Conservation (phyloP, 495 filamentous ascomycete species). For the Penicillium waksmanii region DNA sequence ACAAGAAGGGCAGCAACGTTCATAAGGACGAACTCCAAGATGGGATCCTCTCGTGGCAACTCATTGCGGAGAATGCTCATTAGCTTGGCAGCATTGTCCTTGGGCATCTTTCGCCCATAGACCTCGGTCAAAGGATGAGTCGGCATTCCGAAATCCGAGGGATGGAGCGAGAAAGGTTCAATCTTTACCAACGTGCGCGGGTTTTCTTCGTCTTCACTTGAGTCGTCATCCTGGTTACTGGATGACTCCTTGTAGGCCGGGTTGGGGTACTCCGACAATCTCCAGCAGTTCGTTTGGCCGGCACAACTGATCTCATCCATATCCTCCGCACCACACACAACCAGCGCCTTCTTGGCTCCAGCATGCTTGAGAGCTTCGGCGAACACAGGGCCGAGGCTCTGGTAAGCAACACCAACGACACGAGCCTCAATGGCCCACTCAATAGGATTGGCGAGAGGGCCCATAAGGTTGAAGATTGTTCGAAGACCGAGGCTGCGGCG, state of each 20-base stretch:
- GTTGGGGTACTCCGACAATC: conserved; percentile 60
- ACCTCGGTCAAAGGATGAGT: conserved; percentile 75
- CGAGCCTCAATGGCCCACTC: conserved; percentile 82
- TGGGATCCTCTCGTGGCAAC: conserved; percentile 73
- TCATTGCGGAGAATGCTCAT: conserved; percentile 74
- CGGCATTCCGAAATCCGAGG: conserved; percentile 82
- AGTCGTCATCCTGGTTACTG: conserved; percentile 33
- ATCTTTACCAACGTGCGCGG: conserved; percentile 56
- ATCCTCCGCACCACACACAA: conserved; percentile 92
- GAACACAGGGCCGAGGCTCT: conserved; percentile 82
- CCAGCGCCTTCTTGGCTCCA: conserved; percentile 81
- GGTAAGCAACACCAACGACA: conserved; percentile 87
- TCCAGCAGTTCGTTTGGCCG: conserved; percentile 86
- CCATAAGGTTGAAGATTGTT: conserved; percentile 96
- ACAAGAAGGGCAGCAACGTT: conserved; percentile 91
- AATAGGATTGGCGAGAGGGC: conserved; percentile 87
- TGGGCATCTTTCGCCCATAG: conserved; percentile 79
- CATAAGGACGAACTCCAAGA: conserved; percentile 90
- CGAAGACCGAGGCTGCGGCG: conserved; percentile 84
- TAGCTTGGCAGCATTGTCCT: conserved; percentile 84
- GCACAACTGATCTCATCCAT: conserved; percentile 95
- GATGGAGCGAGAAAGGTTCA: conserved; percentile 74
- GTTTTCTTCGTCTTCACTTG: conserved; percentile 39
- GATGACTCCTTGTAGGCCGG: conserved; percentile 39
- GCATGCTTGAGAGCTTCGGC: conserved; percentile 77